These are phyloP conservation scores for Aspergillus steynii DNA, from an alignment of 495 filamentous ascomycete species.

Conservation along the genomic window DNA sequence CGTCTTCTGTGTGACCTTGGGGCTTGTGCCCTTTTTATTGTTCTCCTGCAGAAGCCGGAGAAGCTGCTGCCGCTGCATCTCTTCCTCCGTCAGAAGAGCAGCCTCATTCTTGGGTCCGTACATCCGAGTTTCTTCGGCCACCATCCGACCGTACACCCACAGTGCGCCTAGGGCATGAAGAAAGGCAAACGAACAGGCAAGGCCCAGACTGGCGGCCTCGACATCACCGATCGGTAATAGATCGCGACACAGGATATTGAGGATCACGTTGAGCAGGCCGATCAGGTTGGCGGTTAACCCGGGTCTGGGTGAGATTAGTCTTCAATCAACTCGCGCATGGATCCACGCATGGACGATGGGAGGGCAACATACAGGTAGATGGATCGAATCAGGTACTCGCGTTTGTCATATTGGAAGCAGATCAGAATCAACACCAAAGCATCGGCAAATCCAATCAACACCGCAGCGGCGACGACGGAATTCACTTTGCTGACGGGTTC, in stretches of 20 bases:
- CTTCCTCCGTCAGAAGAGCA: slow-evolving; percentile 35
- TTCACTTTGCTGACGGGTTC: slow-evolving; percentile 19
- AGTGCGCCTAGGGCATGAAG: slow-evolving; percentile 30
- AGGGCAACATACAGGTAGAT: slow-evolving; percentile 28
- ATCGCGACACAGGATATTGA: slow-evolving; percentile 32
- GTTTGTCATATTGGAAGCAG: slow-evolving; percentile 23
- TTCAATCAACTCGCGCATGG: background rate
- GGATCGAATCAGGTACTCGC: slow-evolving; percentile 28
- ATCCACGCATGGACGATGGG: background rate
- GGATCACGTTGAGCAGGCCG: slow-evolving; percentile 33
- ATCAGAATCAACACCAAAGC: slow-evolving; percentile 25
- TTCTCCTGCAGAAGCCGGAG: slow-evolving; percentile 31
- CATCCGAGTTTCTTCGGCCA: slow-evolving; percentile 8
- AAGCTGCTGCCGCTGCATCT: slow-evolving; percentile 41
- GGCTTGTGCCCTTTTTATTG: slow-evolving; percentile 20
- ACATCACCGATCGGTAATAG: slow-evolving; percentile 26
- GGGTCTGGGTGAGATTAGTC: slow-evolving; percentile 27
- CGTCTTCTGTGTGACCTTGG: slow-evolving; percentile 31
- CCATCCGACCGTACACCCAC: slow-evolving; percentile 25
- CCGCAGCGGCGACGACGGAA: slow-evolving; percentile 20
- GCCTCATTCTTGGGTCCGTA: slow-evolving; percentile 16
- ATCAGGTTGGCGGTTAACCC: slow-evolving; percentile 29
- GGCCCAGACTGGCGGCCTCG: slow-evolving; percentile 24
- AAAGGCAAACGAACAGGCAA: slow-evolving; percentile 27
- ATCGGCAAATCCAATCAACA: slow-evolving; percentile 31